phyloP scores from a whole-genome alignment of 1,139 yeast genomes.

The Kodamaea plutei region DNA sequence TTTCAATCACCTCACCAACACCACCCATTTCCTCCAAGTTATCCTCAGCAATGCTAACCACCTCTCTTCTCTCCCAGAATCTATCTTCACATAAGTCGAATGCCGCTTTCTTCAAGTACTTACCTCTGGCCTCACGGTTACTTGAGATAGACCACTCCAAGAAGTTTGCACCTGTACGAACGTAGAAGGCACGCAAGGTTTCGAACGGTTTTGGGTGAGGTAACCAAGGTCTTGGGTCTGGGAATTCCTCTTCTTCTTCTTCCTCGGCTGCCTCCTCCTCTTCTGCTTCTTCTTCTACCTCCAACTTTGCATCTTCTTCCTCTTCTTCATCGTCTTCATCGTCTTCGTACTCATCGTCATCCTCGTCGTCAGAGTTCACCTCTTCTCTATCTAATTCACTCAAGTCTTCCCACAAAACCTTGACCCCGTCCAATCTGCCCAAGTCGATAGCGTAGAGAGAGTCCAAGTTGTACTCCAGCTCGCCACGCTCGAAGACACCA shows the following conservation, averaged over 20 bases:
- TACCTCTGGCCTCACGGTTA: slow-evolving; percentile 84
- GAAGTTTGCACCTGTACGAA: slow-evolving; percentile 82
- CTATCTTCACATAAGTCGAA: slow-evolving; percentile 90
- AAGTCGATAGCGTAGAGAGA: slow-evolving; percentile 83
- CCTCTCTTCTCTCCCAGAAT: slow-evolving; percentile 99
- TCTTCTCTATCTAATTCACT: slow-evolving; percentile 55
- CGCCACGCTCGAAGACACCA: slow-evolving; percentile 87
- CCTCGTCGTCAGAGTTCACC: slow-evolving; percentile 56
- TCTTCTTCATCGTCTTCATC: slow-evolving; percentile 57
- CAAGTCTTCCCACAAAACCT: slow-evolving; percentile 86
- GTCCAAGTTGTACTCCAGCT: slow-evolving; percentile 77
- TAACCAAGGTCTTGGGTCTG: slow-evolving; percentile 93
- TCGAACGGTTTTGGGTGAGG: slow-evolving; percentile 98
- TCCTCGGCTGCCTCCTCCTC: slow-evolving; percentile 62
- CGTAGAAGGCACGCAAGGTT: slow-evolving; percentile 72
- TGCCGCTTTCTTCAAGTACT: slow-evolving; percentile 81
- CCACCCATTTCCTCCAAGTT: slow-evolving; percentile 87
- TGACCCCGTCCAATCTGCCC: slow-evolving; percentile 83
- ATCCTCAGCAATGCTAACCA: slow-evolving; percentile 83
- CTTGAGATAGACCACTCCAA: slow-evolving; percentile 90
- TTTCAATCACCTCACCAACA: slow-evolving; percentile 84
- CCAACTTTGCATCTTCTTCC: slow-evolving; percentile 49
- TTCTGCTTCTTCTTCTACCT: slow-evolving; percentile 50
- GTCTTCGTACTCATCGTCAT: slow-evolving; percentile 63
- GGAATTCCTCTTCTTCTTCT: slow-evolving; percentile 60